phyloP scores from a whole-genome alignment of 148 eudicot species.

The Bassia scoparia region DNA sequence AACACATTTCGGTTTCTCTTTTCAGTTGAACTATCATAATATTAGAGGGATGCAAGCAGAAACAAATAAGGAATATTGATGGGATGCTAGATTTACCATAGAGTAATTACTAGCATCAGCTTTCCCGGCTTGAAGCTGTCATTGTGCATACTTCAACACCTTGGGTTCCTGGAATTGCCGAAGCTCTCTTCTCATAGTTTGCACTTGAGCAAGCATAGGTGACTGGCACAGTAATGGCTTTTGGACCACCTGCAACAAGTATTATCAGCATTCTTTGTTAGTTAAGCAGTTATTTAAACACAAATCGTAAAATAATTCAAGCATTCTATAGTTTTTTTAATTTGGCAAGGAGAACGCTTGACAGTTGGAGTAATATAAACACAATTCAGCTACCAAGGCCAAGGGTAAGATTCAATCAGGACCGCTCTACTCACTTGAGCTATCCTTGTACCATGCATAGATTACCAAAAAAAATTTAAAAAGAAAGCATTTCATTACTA shows the following conservation, averaged over 20 bases:
- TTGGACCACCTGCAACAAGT: slow-evolving; percentile 59
- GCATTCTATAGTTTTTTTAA: background rate
- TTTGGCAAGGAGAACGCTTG: too few relatives aligned
- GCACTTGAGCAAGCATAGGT: slow-evolving; percentile 95
- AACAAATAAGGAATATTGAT: background rate
- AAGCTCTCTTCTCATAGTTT: slow-evolving; percentile 63
- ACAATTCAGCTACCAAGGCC: too few relatives aligned
- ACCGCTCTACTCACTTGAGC: too few relatives aligned
- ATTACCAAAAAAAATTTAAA: background rate
- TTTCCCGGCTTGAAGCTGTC: slow-evolving; percentile 93
- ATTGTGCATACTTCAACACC: slow-evolving; percentile 82
- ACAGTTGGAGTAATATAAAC: too few relatives aligned
- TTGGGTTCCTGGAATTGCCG: slow-evolving; percentile 50
- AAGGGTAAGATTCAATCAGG: too few relatives aligned
- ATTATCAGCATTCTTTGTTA: background rate
- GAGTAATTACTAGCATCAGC: slow-evolving; percentile 89
- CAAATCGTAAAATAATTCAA: background rate
- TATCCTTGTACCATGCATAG: background rate
- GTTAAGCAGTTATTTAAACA: background rate
- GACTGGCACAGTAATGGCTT: slow-evolving; percentile 79
- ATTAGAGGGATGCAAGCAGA: background rate
- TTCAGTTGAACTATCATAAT: too few relatives aligned
- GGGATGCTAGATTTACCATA: slow-evolving; percentile 48
- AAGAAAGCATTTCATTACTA: slow-evolving; percentile 4
- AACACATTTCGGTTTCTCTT: too few relatives aligned